phyloP scores from a whole-genome alignment of 2,329 filamentous ascomycete species.

The Xylariales sp. region DNA sequence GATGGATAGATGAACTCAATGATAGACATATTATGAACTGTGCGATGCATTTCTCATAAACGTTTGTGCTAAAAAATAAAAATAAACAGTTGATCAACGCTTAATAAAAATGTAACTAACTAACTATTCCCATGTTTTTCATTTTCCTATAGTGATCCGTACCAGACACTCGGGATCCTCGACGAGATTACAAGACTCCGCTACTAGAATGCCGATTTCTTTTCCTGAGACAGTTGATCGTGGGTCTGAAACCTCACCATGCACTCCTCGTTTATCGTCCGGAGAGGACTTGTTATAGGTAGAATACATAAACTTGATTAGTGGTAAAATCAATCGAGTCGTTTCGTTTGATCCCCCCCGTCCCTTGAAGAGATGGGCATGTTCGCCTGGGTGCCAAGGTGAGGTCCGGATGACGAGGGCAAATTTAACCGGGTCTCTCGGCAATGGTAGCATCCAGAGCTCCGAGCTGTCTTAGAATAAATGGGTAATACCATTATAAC shows the following conservation, averaged over 20 bases:
- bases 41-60: neutral
- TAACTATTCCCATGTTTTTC: too few relatives aligned
- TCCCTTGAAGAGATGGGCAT: too few relatives aligned
- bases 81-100: too few relatives aligned
- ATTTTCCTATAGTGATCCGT: too few relatives aligned
- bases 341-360: too few relatives aligned
- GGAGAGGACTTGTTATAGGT: too few relatives aligned
- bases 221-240: conserved; percentile 4
- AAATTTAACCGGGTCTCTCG: conserved; percentile 13
- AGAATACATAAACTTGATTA: too few relatives aligned
- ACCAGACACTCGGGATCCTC: neutral
- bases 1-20: neutral
- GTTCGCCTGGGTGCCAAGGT: neutral
- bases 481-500: neutral
- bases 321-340: too few relatives aligned
- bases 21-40: neutral
- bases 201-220: neutral
- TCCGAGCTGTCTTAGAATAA: conserved; percentile 12
- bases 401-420: neutral
- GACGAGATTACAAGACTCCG: neutral
- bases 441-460: neutral
- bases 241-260: neutral
- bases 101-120: too few relatives aligned
- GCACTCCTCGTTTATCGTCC: neutral
- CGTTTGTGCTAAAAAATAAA: too few relatives aligned